Base-by-base conservation (phyloP, 1,284 basidiomycete genomes). In the Xerocomus amazonicus region DNA sequence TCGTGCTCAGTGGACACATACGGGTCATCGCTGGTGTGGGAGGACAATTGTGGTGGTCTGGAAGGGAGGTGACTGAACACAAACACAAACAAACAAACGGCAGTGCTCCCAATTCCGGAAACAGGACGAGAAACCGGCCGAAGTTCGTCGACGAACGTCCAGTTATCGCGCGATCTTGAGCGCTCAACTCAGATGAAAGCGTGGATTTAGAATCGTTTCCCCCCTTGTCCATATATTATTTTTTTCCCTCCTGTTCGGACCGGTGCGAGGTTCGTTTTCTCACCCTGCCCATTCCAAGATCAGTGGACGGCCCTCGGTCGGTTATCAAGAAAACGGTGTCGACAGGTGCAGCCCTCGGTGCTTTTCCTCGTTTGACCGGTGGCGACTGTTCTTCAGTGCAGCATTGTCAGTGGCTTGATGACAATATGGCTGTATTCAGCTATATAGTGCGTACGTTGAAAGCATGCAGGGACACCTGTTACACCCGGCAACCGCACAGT, bases 1-100 rank as follows among this genome's bases (percentile, higher is more conserved):
- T 1, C n/a, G 8, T 26, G 19, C 26, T 27, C 43, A 27, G 16
- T 23, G 37, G 41, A 42, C 38, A 75, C 76, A 66, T 66, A 79
- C 79, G 71, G 53, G 79, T 80, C 79, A 80, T 80, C 43, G 43
- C 17, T 50, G 43, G 43, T 59, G 47, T 44, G 29, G 14, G 27
- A 16, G 51, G 50, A 35, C 19, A 23, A 23, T 4, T 4, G 19
- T 23, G 23, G 39, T 17, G 17, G 6, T 12, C 17, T 16, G 28
- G 42, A 3, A 8, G 33, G 43, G 37, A 17, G 23, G 27, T 33
- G 38, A 28, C 40, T 5, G 29, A 4, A n/a, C 27, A 9, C 52
- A 67, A 66, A 66, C 29, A 63, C 9, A 9, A 27, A 13, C 59
- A 70, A 70, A 69, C 17, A 67, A 39, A 29, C 6, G 9, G 23